phyloP scores from a whole-genome alignment of 1,284 basidiomycete species.

The Xerocomus amazonicus region DNA sequence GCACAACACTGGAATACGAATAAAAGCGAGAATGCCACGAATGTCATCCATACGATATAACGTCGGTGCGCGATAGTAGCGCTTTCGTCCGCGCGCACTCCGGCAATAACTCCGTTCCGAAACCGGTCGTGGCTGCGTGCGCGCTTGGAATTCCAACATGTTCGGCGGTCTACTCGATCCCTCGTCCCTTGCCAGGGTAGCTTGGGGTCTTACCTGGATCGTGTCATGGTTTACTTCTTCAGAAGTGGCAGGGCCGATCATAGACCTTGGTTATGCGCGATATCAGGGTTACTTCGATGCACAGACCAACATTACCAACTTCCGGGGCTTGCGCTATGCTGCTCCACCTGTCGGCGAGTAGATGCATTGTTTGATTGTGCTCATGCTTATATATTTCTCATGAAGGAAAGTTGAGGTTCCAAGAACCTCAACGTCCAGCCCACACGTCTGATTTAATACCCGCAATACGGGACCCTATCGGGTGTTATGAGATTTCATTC shows the following conservation, averaged over 20 bases:
- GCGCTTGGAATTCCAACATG: no score
- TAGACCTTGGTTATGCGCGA: background rate
- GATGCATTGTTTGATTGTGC: background rate
- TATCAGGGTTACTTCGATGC: background rate
- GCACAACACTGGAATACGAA: no score
- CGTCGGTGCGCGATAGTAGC: no score
- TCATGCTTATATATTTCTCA: background rate
- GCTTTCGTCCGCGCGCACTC: no score
- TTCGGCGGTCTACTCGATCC: background rate
- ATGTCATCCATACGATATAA: no score
- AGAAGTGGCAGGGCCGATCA: background rate
- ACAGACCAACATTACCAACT: background rate
- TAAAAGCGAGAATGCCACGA: no score
- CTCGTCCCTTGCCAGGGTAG: background rate
- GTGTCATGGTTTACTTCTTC: background rate
- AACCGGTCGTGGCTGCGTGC: no score
- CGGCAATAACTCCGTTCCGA: no score
- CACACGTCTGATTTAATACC: constrained; percentile 5
- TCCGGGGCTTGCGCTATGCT: constrained; percentile 1
- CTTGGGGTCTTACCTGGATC: background rate
- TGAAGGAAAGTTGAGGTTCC: constrained; percentile 16
- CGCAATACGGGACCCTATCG: constrained; percentile 15
- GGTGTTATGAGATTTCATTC: constrained; percentile 6
- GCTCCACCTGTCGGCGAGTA: background rate
- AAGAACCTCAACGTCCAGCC: constrained; percentile 12